phyloP scores from a whole-genome alignment of 441 rosid genomes.

The Pelargonium cotyledonis region DNA sequence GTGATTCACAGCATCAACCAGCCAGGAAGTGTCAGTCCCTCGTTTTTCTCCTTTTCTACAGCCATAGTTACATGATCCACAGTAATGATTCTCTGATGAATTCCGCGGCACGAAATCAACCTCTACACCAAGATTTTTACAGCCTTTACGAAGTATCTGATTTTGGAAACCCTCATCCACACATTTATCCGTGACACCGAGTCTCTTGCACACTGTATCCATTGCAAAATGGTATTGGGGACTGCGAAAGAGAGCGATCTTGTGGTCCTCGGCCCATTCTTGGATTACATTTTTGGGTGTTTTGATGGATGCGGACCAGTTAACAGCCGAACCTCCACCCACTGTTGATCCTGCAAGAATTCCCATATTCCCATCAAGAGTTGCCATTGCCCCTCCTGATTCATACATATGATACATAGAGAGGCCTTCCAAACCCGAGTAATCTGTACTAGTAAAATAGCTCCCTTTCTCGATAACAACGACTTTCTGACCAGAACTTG shows the following conservation, averaged over 20 bases:
- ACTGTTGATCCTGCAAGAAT: constrained; percentile 16
- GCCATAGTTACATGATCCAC: constrained; percentile 81
- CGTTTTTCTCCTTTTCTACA: constrained; percentile 73
- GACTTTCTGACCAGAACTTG: constrained; percentile 66
- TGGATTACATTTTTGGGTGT: constrained; percentile 28
- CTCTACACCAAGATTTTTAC: constrained; percentile 53
- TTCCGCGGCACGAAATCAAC: constrained; percentile 51
- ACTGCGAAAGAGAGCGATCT: constrained; percentile 40
- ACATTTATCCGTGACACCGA: constrained; percentile 64
- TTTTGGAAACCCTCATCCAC: constrained; percentile 63
- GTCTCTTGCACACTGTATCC: constrained; percentile 62
- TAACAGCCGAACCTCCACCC: constrained; percentile 14
- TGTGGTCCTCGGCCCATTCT: constrained; percentile 61
- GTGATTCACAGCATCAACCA: constrained; percentile 61
- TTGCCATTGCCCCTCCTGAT: background rate
- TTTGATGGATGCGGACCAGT: constrained; percentile 16
- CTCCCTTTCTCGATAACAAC: constrained; percentile 78
- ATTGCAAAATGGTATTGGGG: constrained; percentile 50
- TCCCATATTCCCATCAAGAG: constrained; percentile 14
- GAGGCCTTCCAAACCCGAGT: constrained; percentile 63
- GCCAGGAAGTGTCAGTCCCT: constrained; percentile 79
- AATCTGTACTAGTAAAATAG: constrained; percentile 51
- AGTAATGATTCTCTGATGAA: constrained; percentile 69
- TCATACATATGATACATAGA: constrained; percentile 23
- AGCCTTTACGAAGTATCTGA: constrained; percentile 66